These are phyloP conservation scores for Serendipita sp. DNA, from an alignment of 768 basidiomycete genomes.

Conservation along the genomic window DNA sequence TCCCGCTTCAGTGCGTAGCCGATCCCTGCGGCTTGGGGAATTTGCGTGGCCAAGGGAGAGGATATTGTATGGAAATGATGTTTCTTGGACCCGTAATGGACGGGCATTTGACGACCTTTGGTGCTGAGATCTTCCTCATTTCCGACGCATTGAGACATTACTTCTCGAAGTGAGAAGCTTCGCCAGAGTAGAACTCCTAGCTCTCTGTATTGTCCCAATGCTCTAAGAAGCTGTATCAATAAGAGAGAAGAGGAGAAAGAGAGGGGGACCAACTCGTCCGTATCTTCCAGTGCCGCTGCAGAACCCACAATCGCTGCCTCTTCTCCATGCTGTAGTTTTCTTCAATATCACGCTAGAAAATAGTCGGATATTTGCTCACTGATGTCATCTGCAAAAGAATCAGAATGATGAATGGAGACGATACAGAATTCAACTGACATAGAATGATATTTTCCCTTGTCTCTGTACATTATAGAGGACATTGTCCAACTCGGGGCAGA, in stretches of 20 bases:
- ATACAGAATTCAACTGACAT: slow-evolving; percentile 31
- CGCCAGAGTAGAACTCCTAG: slow-evolving; percentile 84
- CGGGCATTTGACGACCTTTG: slow-evolving; percentile 88
- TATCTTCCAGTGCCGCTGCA: slow-evolving; percentile 62
- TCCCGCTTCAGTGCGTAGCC: slow-evolving; percentile 76
- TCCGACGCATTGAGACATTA: slow-evolving; percentile 88
- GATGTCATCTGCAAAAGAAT: slow-evolving; percentile 49
- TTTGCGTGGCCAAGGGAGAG: slow-evolving; percentile 83
- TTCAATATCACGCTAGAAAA: background rate
- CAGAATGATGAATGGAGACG: background rate
- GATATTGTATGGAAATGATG: slow-evolving; percentile 92
- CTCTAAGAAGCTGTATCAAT: slow-evolving; percentile 25
- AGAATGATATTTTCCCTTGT: slow-evolving; percentile 85
- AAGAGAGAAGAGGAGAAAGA: background rate
- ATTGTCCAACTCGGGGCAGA: slow-evolving; percentile 71
- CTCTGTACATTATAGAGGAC: slow-evolving; percentile 83
- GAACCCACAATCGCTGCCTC: slow-evolving; percentile 82
- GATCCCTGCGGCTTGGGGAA: slow-evolving; percentile 88
- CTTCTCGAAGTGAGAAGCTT: slow-evolving; percentile 56
- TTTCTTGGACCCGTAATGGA: slow-evolving; percentile 75
- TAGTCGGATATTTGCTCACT: slow-evolving; percentile 27
- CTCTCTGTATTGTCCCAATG: slow-evolving; percentile 88
- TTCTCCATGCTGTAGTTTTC: slow-evolving; percentile 51
- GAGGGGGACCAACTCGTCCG: slow-evolving; percentile 57
- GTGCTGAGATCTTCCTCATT: slow-evolving; percentile 63